A percentile compares a stretch with the other conserved stretches of the same genome.
Conservation (phyloP, 2,329 filamentous ascomycete species). For the Xylariaceae sp. region DNA sequence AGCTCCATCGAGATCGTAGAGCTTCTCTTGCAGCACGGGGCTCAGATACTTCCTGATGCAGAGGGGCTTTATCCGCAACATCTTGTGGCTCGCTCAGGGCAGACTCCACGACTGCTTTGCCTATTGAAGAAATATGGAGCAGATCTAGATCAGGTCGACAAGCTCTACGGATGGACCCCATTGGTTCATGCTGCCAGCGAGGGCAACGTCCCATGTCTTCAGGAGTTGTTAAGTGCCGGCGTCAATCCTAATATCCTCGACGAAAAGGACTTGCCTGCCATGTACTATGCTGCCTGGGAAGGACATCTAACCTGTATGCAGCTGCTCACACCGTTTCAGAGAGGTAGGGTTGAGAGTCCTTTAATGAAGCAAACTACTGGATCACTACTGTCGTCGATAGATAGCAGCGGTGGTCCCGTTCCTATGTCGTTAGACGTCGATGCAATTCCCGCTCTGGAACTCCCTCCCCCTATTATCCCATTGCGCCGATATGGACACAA, state of each 20-base stretch:
- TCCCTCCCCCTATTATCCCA: conserved; percentile 94
- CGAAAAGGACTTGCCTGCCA: conserved; percentile 86
- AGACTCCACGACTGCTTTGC: conserved; percentile 71
- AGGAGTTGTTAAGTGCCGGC: conserved; percentile 72
- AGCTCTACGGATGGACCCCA: conserved; percentile 95
- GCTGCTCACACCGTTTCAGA: conserved; percentile 62
- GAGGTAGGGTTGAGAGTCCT: conserved; percentile 39
- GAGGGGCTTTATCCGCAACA: conserved; percentile 97
- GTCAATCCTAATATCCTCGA: conserved; percentile 76
- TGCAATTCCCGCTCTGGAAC: conserved; percentile 83
- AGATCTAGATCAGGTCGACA: conserved; percentile 87
- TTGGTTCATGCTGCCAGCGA: conserved; percentile 95
- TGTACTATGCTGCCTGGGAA: conserved; percentile 99
- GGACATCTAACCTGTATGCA: conserved; percentile 93
- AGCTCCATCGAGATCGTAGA: conserved; percentile 80
- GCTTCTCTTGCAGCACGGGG: conserved; percentile 73
- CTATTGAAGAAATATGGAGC: conserved; percentile 81
- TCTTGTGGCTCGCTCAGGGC: conserved; percentile 82
- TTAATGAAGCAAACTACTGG: conserved; percentile 39
- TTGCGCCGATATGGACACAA: conserved; percentile 94
- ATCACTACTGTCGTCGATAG: conserved; percentile 38
- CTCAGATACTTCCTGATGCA: conserved; percentile 83
- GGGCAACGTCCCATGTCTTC: conserved; percentile 83
- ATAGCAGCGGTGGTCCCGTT: conserved; percentile 46
- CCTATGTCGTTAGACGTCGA: conserved; percentile 72